Evolutionary conservation across 108 stramenopile genomes (phyloP).

Genomic region (Nannochloropsis gaditana): DNA sequence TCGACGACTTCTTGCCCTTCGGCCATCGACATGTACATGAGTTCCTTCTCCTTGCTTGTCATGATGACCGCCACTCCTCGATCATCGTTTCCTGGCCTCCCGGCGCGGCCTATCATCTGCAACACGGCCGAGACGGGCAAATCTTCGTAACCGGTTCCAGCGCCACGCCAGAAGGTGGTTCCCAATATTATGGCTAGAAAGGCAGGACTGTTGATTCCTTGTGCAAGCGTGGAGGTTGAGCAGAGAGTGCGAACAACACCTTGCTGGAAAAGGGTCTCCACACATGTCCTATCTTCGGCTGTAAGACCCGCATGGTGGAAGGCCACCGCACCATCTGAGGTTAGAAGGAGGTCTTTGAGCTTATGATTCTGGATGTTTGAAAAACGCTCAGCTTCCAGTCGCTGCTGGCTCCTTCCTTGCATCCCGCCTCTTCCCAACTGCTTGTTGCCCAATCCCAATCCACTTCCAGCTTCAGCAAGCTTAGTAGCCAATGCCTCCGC

Average conservation of each 20-base stretch:
- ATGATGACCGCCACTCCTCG: constrained; percentile 67
- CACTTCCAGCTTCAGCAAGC: constrained; percentile 48
- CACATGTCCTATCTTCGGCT: constrained; percentile 59
- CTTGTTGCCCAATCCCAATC: not conserved
- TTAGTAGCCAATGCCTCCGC: constrained; percentile 65
- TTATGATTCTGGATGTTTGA: not conserved
- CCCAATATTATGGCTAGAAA: constrained; percentile 89
- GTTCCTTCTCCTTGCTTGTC: constrained; percentile 43
- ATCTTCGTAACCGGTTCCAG: constrained; percentile 66
- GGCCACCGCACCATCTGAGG: constrained; percentile 41
- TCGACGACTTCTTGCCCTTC: constrained; percentile 49
- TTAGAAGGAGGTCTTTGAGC: not conserved
- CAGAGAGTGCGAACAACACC: constrained; percentile 66
- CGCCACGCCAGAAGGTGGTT: constrained; percentile 81
- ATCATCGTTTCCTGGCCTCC: constrained; percentile 86
- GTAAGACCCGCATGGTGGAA: constrained; percentile 83
- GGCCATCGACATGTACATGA: constrained; percentile 16
- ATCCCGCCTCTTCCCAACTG: not conserved
- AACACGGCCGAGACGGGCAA: constrained; percentile 71
- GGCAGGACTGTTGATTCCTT: constrained; percentile 92
- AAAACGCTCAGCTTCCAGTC: not conserved
- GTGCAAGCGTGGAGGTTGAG: constrained; percentile 88
- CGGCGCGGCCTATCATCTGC: constrained; percentile 97
- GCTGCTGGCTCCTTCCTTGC: not conserved
- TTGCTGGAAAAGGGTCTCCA: constrained; percentile 69